Percentiles rank a stretch among this genome's conserved stretches.
Evolutionary conservation across 1,284 basidiomycete species (phyloP).

Genomic region (Rhodotorula sp.): DNA sequence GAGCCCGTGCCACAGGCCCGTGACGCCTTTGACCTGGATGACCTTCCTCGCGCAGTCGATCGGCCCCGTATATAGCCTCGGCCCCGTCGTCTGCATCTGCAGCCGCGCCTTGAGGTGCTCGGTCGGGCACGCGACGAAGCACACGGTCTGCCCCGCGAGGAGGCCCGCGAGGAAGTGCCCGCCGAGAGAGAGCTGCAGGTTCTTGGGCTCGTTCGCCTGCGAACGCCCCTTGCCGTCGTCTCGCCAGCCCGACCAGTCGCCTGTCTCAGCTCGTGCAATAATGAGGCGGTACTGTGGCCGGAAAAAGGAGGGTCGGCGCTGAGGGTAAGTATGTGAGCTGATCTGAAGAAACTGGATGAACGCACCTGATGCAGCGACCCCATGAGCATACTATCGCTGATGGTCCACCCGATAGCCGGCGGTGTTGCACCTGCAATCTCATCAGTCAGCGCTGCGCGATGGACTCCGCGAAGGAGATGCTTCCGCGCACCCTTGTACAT

Average conservation of each 20-base stretch:
- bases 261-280: slow-evolving; percentile 56
- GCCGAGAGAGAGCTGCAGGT: slow-evolving; percentile 28
- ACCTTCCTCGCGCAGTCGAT: slow-evolving; percentile 51
- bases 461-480: neutral
- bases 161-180: slow-evolving; percentile 61
- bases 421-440: slow-evolving; percentile 61
- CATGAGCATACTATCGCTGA: slow-evolving; percentile 71
- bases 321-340: neutral
- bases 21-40: slow-evolving; percentile 44
- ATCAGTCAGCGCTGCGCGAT: neutral
- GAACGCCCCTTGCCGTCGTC: slow-evolving; percentile 53
- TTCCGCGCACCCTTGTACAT: slow-evolving; percentile 55
- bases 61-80: slow-evolving; percentile 48
- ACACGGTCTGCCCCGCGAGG: slow-evolving; percentile 75
- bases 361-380: slow-evolving; percentile 60
- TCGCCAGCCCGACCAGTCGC: slow-evolving; percentile 45
- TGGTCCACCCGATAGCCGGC: slow-evolving; percentile 73
- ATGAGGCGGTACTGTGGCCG: slow-evolving; percentile 64
- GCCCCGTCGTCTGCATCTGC: slow-evolving; percentile 68
- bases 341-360: slow-evolving; percentile 33
- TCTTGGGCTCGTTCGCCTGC: slow-evolving; percentile 9
- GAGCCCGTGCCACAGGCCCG: slow-evolving; percentile 50
- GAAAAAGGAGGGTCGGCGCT: slow-evolving; percentile 49
- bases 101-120: slow-evolving; percentile 76
- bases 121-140: slow-evolving; percentile 67